Conservation (phyloP, 2,329 filamentous ascomycete genomes). For the Drechslerella dactyloides region DNA sequence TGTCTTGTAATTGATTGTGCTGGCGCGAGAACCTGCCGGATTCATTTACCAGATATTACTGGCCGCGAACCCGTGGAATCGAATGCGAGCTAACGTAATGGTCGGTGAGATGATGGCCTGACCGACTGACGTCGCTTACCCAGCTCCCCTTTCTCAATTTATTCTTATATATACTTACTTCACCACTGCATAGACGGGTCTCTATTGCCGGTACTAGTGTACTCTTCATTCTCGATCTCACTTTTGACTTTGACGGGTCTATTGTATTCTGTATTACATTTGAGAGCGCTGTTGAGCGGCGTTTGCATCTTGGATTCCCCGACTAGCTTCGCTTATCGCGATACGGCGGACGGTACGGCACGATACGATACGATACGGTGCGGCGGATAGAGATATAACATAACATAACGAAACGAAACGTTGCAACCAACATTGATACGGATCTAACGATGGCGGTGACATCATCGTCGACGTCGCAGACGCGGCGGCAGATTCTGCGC, state of each 20-base stretch:
- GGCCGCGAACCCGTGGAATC: background rate
- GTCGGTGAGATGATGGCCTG: background rate
- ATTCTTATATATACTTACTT: conserved; percentile 16
- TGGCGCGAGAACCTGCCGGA: too few species aligned
- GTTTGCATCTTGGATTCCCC: background rate
- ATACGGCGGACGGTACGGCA: too few species aligned
- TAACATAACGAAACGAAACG: too few species aligned
- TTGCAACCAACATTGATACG: too few species aligned
- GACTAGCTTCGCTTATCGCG: too few species aligned
- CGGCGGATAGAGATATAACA: too few species aligned
- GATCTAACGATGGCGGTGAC: conserved; percentile 24
- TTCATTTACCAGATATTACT: background rate
- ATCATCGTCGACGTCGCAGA: conserved; percentile 57
- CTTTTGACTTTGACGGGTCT: too few species aligned
- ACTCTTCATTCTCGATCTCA: too few species aligned
- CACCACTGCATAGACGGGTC: conserved; percentile 43
- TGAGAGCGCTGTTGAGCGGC: conserved; percentile 39
- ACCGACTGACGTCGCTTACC: background rate
- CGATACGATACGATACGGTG: too few species aligned
- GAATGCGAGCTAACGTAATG: background rate
- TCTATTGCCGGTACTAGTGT: conserved; percentile 16
- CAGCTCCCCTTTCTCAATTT: conserved; percentile 5
- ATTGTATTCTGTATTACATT: conserved; percentile 10
- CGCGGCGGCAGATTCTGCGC: conserved; percentile 78
- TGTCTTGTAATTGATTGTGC: too few species aligned